A percentile compares a stretch with the other conserved stretches of the same genome.
phyloP scores from a whole-genome alignment of 2,329 filamentous ascomycete species.

The Dactylellina drechsleri region DNA sequence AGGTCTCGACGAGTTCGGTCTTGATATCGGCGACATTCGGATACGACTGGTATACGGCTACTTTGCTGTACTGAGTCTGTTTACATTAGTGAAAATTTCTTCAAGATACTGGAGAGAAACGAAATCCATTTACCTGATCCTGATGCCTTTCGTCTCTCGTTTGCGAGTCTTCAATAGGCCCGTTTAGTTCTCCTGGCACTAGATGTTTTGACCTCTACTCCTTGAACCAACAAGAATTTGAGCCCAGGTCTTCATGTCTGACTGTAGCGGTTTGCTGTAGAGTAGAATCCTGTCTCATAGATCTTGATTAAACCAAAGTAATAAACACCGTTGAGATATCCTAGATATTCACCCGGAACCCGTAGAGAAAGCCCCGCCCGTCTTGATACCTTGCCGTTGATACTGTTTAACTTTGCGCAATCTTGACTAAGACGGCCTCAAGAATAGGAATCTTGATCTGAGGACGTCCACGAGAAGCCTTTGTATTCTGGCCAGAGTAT shows the following conservation, averaged over 20 bases:
- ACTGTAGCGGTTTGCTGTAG: background rate
- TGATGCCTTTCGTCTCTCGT: conserved; percentile 2
- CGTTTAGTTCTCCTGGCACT: conserved; percentile 11
- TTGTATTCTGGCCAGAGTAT: no score
- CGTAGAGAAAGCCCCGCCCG: no score
- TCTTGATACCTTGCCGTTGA: conserved; percentile 8
- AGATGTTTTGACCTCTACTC: conserved; percentile 3
- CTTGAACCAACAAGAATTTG: background rate
- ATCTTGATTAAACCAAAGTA: background rate
- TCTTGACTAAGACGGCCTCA: no score
- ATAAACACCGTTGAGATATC: background rate
- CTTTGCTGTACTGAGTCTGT: background rate
- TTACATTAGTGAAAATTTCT: background rate
- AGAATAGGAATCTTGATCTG: no score
- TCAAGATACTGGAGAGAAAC: background rate
- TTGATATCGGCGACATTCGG: conserved; percentile 21
- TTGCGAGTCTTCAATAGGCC: background rate
- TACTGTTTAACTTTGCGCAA: conserved; percentile 3
- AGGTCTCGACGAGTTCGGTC: conserved; percentile 5
- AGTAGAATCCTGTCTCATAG: conserved; percentile 1
- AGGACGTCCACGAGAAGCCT: no score
- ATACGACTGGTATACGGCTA: conserved; percentile 9
- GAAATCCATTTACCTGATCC: conserved; percentile 1
- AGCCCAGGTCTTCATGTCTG: background rate
- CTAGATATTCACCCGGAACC: no score